Evolutionary conservation across 495 filamentous ascomycete genomes (phyloP).

Genomic region (Daldinia decipiens): DNA sequence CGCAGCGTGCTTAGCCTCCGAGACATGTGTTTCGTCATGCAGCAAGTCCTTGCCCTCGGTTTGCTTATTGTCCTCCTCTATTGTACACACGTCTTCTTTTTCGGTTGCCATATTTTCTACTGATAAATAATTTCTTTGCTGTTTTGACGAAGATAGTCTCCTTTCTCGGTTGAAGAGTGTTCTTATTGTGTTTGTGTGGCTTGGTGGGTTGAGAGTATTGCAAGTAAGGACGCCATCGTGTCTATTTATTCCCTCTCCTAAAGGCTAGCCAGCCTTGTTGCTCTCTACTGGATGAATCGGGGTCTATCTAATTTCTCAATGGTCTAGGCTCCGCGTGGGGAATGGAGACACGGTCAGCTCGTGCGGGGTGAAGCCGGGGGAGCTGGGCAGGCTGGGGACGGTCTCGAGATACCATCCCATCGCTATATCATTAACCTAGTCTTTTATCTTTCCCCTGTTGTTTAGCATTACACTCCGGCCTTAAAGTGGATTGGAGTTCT

Average conservation of each 20-base stretch:
- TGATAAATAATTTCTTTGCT: background rate
- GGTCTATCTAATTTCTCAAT: slow-evolving; percentile 1
- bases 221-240: slow-evolving; percentile 9
- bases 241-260: slow-evolving; percentile 24
- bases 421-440: background rate
- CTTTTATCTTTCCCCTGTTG: too few species aligned
- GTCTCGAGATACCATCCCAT: slow-evolving; percentile 10
- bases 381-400: slow-evolving; percentile 10
- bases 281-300: background rate
- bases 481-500: background rate
- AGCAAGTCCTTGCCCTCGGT: slow-evolving; percentile 18
- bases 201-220: background rate
- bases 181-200: background rate
- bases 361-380: slow-evolving; percentile 32
- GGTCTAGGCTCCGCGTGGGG: slow-evolving; percentile 37
- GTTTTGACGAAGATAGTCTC: background rate
- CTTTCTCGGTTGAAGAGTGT: background rate
- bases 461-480: too few species aligned
- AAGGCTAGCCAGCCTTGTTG: background rate
- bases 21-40: slow-evolving; percentile 27
- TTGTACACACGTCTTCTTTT: slow-evolving; percentile 12
- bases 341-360: slow-evolving; percentile 3
- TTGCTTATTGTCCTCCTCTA: slow-evolving; percentile 14
- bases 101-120: slow-evolving; percentile 26
- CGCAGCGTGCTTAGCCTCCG: slow-evolving; percentile 48